Evolutionary conservation across 2,329 filamentous ascomycete species (phyloP).

Genomic region (Mycosphaerella sp.): DNA sequence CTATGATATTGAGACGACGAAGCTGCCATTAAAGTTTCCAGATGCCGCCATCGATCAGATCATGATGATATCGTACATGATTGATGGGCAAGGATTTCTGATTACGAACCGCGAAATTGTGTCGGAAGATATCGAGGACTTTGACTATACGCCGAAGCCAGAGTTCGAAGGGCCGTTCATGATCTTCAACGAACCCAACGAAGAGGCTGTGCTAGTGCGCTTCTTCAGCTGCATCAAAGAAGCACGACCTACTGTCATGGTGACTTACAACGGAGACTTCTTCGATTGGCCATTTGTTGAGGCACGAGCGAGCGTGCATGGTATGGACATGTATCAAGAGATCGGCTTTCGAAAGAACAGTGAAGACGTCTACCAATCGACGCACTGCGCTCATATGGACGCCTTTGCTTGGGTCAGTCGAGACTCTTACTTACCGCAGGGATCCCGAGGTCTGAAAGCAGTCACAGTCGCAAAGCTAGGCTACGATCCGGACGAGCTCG

Average conservation of each 20-base stretch:
- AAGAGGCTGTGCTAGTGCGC: constrained; percentile 77
- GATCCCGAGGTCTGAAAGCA: constrained; percentile 92
- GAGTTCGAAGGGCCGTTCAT: constrained; percentile 95
- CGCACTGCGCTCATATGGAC: constrained; percentile 97
- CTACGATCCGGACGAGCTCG: constrained; percentile 95
- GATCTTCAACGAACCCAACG: constrained; percentile 96
- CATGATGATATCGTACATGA: constrained; percentile 99
- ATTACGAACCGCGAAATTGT: constrained; percentile 98
- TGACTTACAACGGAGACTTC: constrained; percentile 99
- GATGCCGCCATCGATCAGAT: constrained; percentile 92
- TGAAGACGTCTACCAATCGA: constrained; percentile 94
- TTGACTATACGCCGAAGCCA: constrained; percentile 95
- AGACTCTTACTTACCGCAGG: constrained; percentile 95
- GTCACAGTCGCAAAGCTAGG: constrained; percentile 97
- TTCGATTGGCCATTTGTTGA: constrained; percentile 99
- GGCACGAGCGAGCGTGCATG: constrained; percentile 81
- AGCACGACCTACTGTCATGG: constrained; percentile 88
- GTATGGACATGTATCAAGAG: constrained; percentile 98
- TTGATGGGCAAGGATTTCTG: constrained; percentile 93
- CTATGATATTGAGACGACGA: constrained; percentile 98
- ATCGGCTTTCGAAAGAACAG: constrained; percentile 94
- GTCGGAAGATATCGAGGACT: constrained; percentile 93
- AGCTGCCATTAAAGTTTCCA: constrained; percentile 91
- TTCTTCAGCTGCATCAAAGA: constrained; percentile 97
- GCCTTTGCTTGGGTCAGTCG: constrained; percentile 99